Conservation (phyloP, 148 eudicot species). For the Rhododendron vialii region DNA sequence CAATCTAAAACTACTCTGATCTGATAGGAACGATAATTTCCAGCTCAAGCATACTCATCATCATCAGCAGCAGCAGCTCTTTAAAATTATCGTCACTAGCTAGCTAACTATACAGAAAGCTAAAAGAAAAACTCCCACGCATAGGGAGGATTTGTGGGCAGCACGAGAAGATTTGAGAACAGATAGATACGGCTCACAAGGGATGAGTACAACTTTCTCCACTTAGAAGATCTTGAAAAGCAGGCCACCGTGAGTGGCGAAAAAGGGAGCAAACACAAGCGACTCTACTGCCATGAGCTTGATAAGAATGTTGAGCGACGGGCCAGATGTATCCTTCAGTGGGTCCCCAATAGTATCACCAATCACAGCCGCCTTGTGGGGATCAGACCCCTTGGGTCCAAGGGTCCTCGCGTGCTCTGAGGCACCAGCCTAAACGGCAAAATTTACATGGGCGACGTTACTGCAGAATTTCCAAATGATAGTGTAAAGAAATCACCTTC, state of each 20-base stretch:
- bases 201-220: neutral
- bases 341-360: constrained; percentile 89
- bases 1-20: neutral
- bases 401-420: constrained; percentile 75
- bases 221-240: constrained; percentile 1
- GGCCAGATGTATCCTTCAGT: constrained; percentile 80
- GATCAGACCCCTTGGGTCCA: constrained; percentile 82
- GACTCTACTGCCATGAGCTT: constrained; percentile 90
- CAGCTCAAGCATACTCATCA: neutral
- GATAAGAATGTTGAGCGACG: constrained; percentile 77
- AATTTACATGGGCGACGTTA: neutral
- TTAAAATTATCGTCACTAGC: neutral
- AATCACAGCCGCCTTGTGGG: constrained; percentile 91
- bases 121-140: neutral
- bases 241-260: constrained; percentile 32
- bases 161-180: neutral
- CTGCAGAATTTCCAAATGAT: neutral
- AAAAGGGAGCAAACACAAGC: constrained; percentile 83
- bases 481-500: neutral
- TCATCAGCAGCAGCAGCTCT: constrained; percentile 3
- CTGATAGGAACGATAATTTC: neutral
- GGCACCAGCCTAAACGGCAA: constrained; percentile 58
- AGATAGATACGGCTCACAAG: neutral
- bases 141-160: neutral
- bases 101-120: neutral